Conservation (phyloP, 2,329 filamentous ascomycete genomes). For the Neonectria sp. region DNA sequence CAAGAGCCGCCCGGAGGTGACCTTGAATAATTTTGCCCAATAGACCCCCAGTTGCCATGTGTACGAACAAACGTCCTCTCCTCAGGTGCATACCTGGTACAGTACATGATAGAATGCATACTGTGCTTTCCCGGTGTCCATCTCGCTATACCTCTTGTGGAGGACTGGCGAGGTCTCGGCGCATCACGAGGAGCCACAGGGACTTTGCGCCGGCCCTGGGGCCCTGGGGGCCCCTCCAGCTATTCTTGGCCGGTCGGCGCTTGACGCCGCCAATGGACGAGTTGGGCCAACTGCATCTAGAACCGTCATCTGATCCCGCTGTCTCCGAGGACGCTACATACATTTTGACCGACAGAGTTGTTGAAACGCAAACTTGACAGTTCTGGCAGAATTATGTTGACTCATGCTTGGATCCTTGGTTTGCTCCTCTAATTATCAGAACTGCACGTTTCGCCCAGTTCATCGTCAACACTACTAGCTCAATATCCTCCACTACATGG, state of each 20-base stretch:
- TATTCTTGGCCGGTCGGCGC: slow-evolving; percentile 16
- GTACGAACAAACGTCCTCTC: background rate
- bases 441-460: background rate
- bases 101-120: background rate
- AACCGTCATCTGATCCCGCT: slow-evolving; percentile 27
- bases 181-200: slow-evolving; percentile 26
- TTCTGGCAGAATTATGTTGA: background rate
- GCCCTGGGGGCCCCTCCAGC: slow-evolving; percentile 14
- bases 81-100: background rate
- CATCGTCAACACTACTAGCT: background rate
- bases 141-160: slow-evolving; percentile 22
- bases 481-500: background rate
- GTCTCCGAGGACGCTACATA: slow-evolving; percentile 3
- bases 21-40: background rate
- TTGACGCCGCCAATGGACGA: slow-evolving; percentile 31
- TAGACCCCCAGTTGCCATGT: slow-evolving; percentile 4
- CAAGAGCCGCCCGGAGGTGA: slow-evolving; percentile 10
- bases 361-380: background rate
- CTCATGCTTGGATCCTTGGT: background rate
- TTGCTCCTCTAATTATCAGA: background rate
- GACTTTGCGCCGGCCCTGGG: background rate
- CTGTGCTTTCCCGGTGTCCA: slow-evolving; percentile 3
- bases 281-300: slow-evolving; percentile 31
- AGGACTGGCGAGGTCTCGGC: slow-evolving; percentile 21
- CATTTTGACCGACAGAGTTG: background rate